Conservation (phyloP, 257 asterid species). For the Salvia hispanica region DNA sequence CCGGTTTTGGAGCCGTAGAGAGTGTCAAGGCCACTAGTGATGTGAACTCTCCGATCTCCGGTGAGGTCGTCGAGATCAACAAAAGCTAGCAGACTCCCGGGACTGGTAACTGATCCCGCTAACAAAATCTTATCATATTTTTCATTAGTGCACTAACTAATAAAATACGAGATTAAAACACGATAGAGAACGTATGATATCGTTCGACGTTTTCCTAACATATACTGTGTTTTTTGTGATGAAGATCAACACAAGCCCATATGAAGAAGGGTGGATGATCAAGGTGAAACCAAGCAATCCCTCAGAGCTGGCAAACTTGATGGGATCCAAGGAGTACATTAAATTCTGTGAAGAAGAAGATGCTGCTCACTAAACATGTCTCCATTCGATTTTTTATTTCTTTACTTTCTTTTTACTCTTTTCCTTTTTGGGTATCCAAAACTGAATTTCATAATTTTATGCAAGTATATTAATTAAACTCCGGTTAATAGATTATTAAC, state of each 20-base stretch:
- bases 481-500: constrained; percentile 21
- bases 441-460: constrained; percentile 23
- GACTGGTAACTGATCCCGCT: constrained; percentile 55
- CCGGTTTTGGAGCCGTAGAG: constrained; percentile 73
- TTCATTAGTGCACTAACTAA: background rate
- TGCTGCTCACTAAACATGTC: constrained; percentile 46
- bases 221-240: background rate
- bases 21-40: constrained; percentile 96
- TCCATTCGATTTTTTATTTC: background rate
- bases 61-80: constrained; percentile 79
- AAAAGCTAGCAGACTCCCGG: constrained; percentile 70
- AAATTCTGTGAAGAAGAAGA: constrained; percentile 92
- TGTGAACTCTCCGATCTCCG: constrained; percentile 82
- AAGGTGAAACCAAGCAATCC: constrained; percentile 77
- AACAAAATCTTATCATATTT: background rate
- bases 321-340: constrained; percentile 73
- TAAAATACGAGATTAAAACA: background rate
- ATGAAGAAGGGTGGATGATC: constrained; percentile 95
- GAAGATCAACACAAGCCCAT: constrained; percentile 81
- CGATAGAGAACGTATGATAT: background rate
- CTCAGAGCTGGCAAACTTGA: constrained; percentile 59
- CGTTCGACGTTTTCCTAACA: background rate
- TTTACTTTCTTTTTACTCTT: background rate
- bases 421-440: background rate
- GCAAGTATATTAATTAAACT: constrained; percentile 10